A percentile compares a stretch with the other conserved stretches of the same genome.
Conservation (phyloP, 345 rosid species). For the Eutrema yunnanense region DNA sequence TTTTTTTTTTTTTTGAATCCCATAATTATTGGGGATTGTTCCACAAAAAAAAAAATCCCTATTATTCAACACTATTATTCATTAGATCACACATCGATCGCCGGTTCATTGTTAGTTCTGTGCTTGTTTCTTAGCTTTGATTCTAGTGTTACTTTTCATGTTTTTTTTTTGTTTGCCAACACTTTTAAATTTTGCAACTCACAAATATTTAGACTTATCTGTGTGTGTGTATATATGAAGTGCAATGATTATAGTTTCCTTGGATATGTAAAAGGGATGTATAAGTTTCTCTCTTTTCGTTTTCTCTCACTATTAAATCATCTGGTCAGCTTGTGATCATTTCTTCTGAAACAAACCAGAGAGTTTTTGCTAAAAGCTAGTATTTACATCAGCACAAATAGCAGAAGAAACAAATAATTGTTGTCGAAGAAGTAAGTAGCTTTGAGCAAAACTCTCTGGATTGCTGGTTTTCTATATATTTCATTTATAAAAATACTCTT, state of each 20-base stretch:
- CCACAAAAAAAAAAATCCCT: neutral
- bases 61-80: neutral
- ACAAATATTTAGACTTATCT: neutral
- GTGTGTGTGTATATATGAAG: neutral
- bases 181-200: neutral
- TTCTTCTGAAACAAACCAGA: conserved; percentile 21
- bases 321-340: conserved; percentile 50
- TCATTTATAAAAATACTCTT: no score
- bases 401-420: neutral
- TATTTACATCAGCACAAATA: neutral
- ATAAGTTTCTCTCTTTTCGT: conserved; percentile 24
- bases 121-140: neutral
- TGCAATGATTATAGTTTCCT: conserved; percentile 16
- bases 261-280: conserved; percentile 9
- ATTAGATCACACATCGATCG: neutral
- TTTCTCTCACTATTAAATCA: conserved; percentile 26
- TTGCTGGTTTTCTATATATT: no score
- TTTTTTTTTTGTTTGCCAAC: no score
- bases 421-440: neutral
- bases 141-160: neutral
- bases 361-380: conserved; percentile 3
- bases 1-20: no score
- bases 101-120: neutral
- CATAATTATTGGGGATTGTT: neutral
- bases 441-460: no score